These are phyloP conservation scores for Chenopodium quinoa DNA, from an alignment of 148 eudicot genomes.

Conservation along the genomic window DNA sequence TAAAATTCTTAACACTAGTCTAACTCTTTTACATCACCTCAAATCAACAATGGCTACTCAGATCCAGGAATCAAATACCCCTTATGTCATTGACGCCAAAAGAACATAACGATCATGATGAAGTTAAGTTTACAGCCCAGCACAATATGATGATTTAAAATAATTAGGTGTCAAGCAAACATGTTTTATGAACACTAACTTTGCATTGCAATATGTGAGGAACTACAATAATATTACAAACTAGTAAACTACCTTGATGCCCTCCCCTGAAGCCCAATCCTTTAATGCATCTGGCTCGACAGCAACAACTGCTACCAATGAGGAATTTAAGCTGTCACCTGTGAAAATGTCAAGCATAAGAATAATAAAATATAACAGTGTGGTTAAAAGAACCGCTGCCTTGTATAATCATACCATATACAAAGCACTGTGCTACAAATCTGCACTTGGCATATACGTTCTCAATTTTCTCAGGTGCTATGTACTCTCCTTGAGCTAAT, in stretches of 20 bases:
- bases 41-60: not conserved
- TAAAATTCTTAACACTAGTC: not conserved
- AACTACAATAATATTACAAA: conserved; percentile 10
- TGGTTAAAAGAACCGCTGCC: not conserved
- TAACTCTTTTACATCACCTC: not conserved
- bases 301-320: conserved; percentile 67
- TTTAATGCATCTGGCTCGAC: conserved; percentile 69
- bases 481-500: conserved; percentile 88
- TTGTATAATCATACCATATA: conserved; percentile 52
- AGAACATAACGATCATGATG: not conserved
- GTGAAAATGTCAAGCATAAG: conserved; percentile 22
- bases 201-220: not conserved
- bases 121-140: not conserved
- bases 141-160: not conserved
- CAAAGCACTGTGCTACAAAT: conserved; percentile 75
- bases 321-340: conserved; percentile 93
- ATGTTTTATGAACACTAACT: not conserved
- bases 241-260: conserved; percentile 53
- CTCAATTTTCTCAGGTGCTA: conserved; percentile 94
- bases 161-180: not conserved
- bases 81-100: not conserved
- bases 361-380: not conserved
- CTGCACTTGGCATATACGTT: conserved; percentile 88
- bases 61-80: not conserved
- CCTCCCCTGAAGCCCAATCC: conserved; percentile 71